Conservation (phyloP, 225 moss, liverwort and hornwort species). For the Neckera pumila region DNA sequence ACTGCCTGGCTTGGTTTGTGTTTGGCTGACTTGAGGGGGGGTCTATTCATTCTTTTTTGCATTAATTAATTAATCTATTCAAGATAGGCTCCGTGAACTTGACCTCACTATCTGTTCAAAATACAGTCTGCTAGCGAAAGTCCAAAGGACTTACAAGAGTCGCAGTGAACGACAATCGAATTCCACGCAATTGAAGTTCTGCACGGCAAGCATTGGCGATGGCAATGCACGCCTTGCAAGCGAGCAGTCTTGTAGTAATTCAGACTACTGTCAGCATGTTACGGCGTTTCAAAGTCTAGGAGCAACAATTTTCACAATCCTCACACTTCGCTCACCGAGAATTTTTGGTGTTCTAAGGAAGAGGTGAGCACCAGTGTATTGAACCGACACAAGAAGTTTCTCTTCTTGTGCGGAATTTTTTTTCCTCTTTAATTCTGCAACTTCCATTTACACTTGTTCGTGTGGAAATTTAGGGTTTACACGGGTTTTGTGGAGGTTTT, state of each 20-base stretch:
- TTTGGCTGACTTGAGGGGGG: too few relatives aligned
- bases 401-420: neutral
- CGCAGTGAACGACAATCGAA: neutral
- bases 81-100: too few relatives aligned
- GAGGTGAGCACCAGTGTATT: neutral
- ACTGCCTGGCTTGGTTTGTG: too few relatives aligned
- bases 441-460: neutral
- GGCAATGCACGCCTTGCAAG: neutral
- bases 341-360: neutral
- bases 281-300: neutral
- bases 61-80: too few relatives aligned
- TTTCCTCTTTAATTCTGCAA: neutral
- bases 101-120: too few relatives aligned
- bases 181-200: neutral
- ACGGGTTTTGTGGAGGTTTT: neutral
- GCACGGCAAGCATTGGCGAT: neutral
- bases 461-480: neutral
- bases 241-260: neutral
- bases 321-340: neutral
- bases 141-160: neutral
- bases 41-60: too few relatives aligned
- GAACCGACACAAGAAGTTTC: neutral
- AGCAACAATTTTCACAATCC: neutral
- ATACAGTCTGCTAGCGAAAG: neutral
- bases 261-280: neutral